phyloP scores from a whole-genome alignment of 2,329 filamentous ascomycete species.

The Zasmidium citrigriseum region DNA sequence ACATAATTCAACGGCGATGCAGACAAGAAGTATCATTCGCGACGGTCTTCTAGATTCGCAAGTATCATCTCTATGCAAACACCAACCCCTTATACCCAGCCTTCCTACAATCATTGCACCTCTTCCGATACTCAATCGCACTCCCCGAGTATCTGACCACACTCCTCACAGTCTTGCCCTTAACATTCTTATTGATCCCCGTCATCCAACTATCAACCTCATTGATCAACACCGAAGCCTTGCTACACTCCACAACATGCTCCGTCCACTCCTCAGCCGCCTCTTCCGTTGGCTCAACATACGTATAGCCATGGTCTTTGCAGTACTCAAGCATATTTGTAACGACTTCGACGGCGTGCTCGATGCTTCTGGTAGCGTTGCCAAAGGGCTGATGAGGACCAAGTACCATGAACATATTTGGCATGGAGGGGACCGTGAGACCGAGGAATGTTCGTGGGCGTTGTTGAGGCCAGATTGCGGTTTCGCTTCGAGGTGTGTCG shows the following conservation, averaged over 20 bases:
- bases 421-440: conserved; percentile 40
- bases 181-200: conserved; percentile 11
- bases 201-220: conserved; percentile 12
- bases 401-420: conserved; percentile 47
- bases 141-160: conserved; percentile 8
- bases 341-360: conserved; percentile 37
- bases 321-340: conserved; percentile 19
- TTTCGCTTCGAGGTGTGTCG: conserved; percentile 32
- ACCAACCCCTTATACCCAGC: conserved; percentile 1
- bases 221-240: conserved; percentile 4
- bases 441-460: conserved; percentile 43
- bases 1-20: too few species aligned
- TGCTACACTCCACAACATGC: conserved; percentile 4
- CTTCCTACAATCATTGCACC: conserved; percentile 2
- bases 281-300: conserved; percentile 30
- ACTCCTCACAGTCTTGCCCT: conserved; percentile 8
- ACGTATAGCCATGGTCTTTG: conserved; percentile 12
- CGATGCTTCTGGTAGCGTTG: conserved; percentile 40
- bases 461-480: conserved; percentile 35
- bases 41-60: conserved; percentile 9
- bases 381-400: conserved; percentile 45
- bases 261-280: conserved; percentile 31
- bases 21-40: too few species aligned
- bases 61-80: background rate
- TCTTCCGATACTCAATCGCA: conserved; percentile 7